Base-by-base conservation (phyloP, 768 basidiomycete genomes). In the Tulasnella sp. region DNA sequence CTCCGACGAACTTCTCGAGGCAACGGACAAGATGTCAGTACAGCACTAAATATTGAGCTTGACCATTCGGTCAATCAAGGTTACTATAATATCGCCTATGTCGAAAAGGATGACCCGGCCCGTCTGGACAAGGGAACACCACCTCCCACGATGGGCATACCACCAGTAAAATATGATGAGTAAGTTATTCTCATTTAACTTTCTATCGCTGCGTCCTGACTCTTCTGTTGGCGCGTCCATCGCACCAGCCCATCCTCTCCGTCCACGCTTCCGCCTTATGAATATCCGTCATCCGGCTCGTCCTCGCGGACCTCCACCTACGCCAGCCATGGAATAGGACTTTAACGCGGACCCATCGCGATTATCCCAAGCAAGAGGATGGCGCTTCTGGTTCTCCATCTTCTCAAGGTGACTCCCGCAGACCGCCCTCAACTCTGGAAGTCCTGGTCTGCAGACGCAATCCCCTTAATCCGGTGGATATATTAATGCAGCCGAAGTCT, bases 21-120 rank as follows among this genome's bases (percentile, higher is more conserved):
- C 40, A 56, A 56, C 25, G 54, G 54, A 15, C 27, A 56, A 31
- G 45, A 56, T 5, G 40, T 56, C 54, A 56, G 23, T 40, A 37
- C 54, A 3, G 40, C 36, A n/a, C 54, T 41, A 4, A 43, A 56
- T 17, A 14, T 0, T 19, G 39, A 35, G 6, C 1, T 31, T 3
- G 29, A 29, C 9, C 21, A 15, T 37, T 27, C 32, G 23, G 27
- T 35, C 3, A 27, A 34, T 14, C 56, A 48, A 3, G 45, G 45
- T 9, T 32, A 36, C 35, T 21, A 53, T 9, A 27, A 55, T 40
- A 41, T 27, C 3, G 17, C 6, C 8, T 21, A 55, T 15, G n/a
- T n/a, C n/a, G 34, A 53, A 8, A 35, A 53, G 37, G 15, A n/a
- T 41, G 27, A 7, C 6, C 56, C 56, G 15, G n/a, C 32, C 23